phyloP scores from a whole-genome alignment of 257 asterid genomes.

The Solanum clarkiae region DNA sequence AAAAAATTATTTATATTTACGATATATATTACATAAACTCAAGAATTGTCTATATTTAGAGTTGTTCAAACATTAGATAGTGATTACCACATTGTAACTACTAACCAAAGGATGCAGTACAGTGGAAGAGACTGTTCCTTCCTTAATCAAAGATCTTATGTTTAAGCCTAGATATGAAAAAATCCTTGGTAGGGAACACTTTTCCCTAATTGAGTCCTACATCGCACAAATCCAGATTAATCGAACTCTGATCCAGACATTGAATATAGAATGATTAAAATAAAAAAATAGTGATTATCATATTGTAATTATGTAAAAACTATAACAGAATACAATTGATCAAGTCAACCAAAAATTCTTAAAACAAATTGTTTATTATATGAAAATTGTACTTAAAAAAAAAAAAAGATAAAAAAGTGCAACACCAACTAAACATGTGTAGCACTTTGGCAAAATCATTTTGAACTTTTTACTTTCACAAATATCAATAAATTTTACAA shows the following conservation, averaged over 20 bases:
- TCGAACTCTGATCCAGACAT: fast-evolving
- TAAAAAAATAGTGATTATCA: background rate
- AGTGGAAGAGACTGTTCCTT: too few relatives aligned
- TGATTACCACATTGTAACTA: background rate
- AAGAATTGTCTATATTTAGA: background rate
- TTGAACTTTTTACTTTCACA: background rate
- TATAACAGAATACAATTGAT: background rate
- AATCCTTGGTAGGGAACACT: too few relatives aligned
- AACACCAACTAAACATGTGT: background rate
- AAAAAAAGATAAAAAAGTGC: too few relatives aligned
- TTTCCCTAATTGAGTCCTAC: too few relatives aligned
- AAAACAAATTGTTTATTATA: background rate
- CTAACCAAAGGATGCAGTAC: too few relatives aligned
- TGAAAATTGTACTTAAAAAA: background rate
- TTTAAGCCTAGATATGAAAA: too few relatives aligned
- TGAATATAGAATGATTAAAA: too few relatives aligned
- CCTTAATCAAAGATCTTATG: too few relatives aligned
- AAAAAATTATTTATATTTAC: too few relatives aligned
- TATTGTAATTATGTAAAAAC: background rate
- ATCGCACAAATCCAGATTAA: too few relatives aligned
- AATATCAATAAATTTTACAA: background rate
- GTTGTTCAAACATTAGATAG: background rate
- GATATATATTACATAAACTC: too few relatives aligned
- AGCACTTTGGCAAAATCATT: background rate
- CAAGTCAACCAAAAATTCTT: background rate